phyloP scores from a whole-genome alignment of 768 basidiomycete species.

The Boletus subparvulus region DNA sequence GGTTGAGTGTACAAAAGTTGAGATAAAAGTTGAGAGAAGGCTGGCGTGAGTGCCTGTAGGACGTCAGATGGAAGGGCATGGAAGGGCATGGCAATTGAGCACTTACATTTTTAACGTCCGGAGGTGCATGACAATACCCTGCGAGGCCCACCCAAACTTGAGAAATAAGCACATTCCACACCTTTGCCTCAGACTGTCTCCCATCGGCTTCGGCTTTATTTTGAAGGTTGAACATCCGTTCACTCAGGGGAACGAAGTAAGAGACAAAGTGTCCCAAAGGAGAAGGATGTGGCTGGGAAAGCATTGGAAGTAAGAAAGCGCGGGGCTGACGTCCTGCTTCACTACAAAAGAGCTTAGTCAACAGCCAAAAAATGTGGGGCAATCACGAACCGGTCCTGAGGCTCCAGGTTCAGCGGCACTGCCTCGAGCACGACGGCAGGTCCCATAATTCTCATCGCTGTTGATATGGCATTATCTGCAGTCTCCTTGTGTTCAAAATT shows the following conservation, averaged over 20 bases:
- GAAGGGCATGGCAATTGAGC: not conserved
- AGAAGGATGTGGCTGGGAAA: slow-evolving; percentile 77
- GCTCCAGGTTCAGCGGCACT: slow-evolving; percentile 86
- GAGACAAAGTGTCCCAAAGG: slow-evolving; percentile 82
- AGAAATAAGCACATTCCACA: slow-evolving; percentile 90
- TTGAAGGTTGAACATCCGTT: slow-evolving; percentile 87
- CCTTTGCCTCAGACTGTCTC: slow-evolving; percentile 82
- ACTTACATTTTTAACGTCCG: slow-evolving; percentile 70
- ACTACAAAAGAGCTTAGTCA: slow-evolving; percentile 37
- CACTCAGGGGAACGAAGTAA: slow-evolving; percentile 92
- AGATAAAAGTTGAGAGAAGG: slow-evolving; percentile 87
- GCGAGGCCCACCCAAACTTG: slow-evolving; percentile 93
- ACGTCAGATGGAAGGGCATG: slow-evolving; percentile 1
- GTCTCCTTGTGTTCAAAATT: slow-evolving; percentile 89
- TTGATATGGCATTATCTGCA: slow-evolving; percentile 74
- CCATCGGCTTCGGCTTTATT: slow-evolving; percentile 73
- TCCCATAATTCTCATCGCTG: slow-evolving; percentile 83
- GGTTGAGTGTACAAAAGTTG: slow-evolving; percentile 91
- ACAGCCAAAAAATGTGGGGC: not conserved
- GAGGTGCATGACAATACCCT: slow-evolving; percentile 83
- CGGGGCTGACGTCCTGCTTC: slow-evolving; percentile 77
- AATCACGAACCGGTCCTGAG: slow-evolving; percentile 64
- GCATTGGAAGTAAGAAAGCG: slow-evolving; percentile 88
- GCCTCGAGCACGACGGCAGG: slow-evolving; percentile 72
- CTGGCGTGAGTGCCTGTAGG: slow-evolving; percentile 63